Base-by-base conservation (phyloP, 176 grass and related monocot species). In the Avena atlantica region DNA sequence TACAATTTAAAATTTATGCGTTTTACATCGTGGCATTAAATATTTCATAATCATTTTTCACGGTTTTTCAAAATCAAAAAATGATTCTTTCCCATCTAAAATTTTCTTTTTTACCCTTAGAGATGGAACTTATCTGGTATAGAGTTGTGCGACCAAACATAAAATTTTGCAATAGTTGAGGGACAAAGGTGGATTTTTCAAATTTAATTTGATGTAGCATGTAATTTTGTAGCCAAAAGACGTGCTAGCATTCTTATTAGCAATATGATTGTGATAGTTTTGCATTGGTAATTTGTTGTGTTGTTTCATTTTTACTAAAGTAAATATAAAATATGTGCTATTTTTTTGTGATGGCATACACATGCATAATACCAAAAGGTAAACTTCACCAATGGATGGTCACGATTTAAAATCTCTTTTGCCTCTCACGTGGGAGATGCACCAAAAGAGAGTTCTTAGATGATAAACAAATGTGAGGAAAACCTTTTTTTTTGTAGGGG, bases 261-360 rank as follows among this genome's bases (percentile, higher is more conserved):
- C 47, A 75, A 29, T 2, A 75, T 8, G 72, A 75, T 75, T 75
- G 23, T 75, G 13, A 25, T 27, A 76, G 4, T 76, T 76, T 10
- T 52, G 24, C 23, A 69, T 37, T 52, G 1, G 37, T 37, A 21
- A n/a, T 17, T 44, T 45, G 19, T 2, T 45, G 37, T 1, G 37
- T 72, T 45, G 8, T 44, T 42, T 42, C 8, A 70, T 20, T 70
- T 44, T 45, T 42, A n/a, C 8, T 3, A 2, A 71, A 42, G 19
- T 45, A 71, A 19, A 71, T 24, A 29, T 2, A 4, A 71, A 19
- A 71, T 24, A 29, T 2, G 8, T 50, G 48, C 21, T 17, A 50
- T 75, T 12, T 10, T 10, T 51, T 75, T 76, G 47, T 51, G 17
- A 70, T 70, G 67, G 15, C 29, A 69, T 69, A 74, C 72, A 51